A percentile compares a stretch with the other conserved stretches of the same genome.
Evolutionary conservation across 2,329 filamentous ascomycete genomes (phyloP).

Genomic region (Parastagonospora avenae): DNA sequence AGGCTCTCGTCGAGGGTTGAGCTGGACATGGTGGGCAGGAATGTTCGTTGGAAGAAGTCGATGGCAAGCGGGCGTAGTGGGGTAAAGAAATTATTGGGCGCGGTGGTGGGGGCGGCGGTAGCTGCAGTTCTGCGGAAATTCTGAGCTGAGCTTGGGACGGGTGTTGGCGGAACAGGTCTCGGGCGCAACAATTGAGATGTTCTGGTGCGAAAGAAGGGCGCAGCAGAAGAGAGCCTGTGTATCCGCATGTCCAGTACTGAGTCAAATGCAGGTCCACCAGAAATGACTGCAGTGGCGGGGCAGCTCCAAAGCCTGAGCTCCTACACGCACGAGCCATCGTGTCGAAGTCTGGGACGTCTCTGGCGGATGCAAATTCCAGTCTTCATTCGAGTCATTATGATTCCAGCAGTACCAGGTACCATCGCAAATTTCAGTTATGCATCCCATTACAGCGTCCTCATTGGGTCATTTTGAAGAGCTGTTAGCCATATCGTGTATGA

Average conservation of each 20-base stretch:
- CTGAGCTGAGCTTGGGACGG: slow-evolving; percentile 4
- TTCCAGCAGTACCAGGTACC: no score
- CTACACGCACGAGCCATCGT: slow-evolving; percentile 25
- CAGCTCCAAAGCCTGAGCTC: slow-evolving; percentile 8
- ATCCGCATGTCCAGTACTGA: slow-evolving; percentile 37
- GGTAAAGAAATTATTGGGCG: slow-evolving; percentile 37
- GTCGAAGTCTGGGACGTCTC: slow-evolving; percentile 11
- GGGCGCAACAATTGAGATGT: slow-evolving; percentile 20
- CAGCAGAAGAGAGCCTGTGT: slow-evolving; percentile 19
- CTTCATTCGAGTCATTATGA: no score
- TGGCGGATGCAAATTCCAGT: neutral
- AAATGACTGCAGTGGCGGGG: slow-evolving; percentile 27
- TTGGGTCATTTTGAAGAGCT: no score
- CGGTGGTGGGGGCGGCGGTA: slow-evolving; percentile 17
- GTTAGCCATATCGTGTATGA: no score
- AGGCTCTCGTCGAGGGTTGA: slow-evolving; percentile 43
- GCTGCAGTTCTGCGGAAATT: slow-evolving; percentile 12
- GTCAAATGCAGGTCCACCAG: slow-evolving; percentile 31
- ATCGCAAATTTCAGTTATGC: no score
- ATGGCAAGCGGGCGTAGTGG: slow-evolving; percentile 34
- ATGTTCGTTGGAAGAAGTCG: slow-evolving; percentile 36
- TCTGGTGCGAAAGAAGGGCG: slow-evolving; percentile 29
- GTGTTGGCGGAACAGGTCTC: slow-evolving; percentile 10
- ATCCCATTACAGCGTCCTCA: no score
- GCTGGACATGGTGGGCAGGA: slow-evolving; percentile 41